Evolutionary conservation across 1,139 yeast species (phyloP), one percentile per base, ranked within the genome.

Genomic region (Debaryomyces udenii): DNA sequence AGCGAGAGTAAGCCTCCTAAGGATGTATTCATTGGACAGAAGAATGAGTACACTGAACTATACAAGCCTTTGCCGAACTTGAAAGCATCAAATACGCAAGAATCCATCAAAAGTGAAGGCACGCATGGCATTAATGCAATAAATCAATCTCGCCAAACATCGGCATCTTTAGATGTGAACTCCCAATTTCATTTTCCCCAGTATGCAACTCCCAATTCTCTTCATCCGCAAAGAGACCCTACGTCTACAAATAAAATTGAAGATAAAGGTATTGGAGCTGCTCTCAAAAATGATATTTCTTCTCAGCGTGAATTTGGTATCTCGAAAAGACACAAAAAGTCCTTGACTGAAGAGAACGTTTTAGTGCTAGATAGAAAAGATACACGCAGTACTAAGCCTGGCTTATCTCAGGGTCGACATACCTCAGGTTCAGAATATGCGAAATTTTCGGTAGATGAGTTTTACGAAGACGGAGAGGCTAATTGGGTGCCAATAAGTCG

Each of bases 401-500:
- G 5, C 5, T 4, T 6, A 26, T 10, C 6, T 5, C 11, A 31
- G 15, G 2, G 34, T 6, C 11, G 16, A 11, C 15, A 20, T 4
- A 29, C 13, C 9, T 22, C 16, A 20, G 13, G 18, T 11, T 17
- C 10, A 13, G 37, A 28, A 6, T 27, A 27, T 20, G 28, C 15
- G n/a, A 24, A 34, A 9, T 34, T 26, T 20, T 13, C 16, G 6
- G 22, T 32, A 9, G 49, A 54, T 24, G 61, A 57, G 26, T 55
- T 61, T 39, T 57, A 56, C 35, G 51, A 49, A 13, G 74, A 68
- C 37, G 66, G 66, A 1, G 66, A 62, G 40, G 57, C 67, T 5
- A 71, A 71, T 45, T 71, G 77, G 77, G 55, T 61, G 4, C 33
- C 55, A 3, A 47, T 64, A 10, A 48, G 59, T 9, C 46, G 63